These are phyloP conservation scores for Aspergillus floridensis DNA, from an alignment of 2,329 filamentous ascomycete species.

Conservation along the genomic window DNA sequence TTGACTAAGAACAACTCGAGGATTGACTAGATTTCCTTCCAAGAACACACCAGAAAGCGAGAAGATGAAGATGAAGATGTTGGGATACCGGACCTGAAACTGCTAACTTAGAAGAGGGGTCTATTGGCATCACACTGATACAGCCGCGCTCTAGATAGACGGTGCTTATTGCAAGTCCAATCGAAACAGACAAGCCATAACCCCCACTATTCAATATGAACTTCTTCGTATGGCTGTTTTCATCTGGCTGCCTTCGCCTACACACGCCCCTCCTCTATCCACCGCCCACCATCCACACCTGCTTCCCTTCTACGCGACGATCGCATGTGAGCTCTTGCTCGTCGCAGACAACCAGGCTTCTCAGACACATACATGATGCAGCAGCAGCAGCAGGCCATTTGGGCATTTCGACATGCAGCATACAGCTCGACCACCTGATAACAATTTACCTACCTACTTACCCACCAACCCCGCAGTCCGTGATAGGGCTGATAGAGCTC, in stretches of 20 bases:
- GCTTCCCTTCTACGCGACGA: neutral
- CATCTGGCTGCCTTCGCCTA: neutral
- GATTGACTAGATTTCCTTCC: no score
- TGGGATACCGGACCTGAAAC: no score
- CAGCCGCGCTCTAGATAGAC: no score
- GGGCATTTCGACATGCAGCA: conserved; percentile 6
- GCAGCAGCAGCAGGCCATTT: neutral
- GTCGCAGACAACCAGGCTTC: neutral
- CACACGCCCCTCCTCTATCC: neutral
- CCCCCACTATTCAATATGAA: no score
- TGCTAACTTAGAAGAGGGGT: no score
- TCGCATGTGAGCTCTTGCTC: neutral
- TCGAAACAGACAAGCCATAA: no score
- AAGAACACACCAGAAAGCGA: no score
- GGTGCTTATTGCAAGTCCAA: no score
- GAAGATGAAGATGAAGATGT: no score
- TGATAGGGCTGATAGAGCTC: neutral
- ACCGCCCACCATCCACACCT: neutral
- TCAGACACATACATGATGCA: neutral
- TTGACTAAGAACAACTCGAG: no score
- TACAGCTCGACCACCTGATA: neutral
- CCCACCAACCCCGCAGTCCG: neutral
- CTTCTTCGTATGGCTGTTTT: neutral
- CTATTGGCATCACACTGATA: no score
- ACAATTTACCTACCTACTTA: no score